Conservation (phyloP, 768 basidiomycete genomes). For the Amanita pallidorosea region DNA sequence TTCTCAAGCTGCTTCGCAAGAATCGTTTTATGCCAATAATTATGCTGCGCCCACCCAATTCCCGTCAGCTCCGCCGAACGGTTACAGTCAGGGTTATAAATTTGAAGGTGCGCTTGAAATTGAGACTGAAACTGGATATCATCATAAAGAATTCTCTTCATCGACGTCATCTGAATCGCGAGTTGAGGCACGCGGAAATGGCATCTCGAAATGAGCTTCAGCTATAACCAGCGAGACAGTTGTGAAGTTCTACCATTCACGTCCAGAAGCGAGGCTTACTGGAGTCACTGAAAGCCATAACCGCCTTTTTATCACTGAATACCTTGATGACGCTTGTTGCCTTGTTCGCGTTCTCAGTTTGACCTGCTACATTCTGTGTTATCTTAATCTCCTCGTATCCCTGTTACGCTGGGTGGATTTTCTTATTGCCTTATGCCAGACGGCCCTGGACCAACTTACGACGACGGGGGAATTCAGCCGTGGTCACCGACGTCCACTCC, state of each 20-base stretch:
- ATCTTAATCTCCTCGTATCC: constrained; percentile 26
- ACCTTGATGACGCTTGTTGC: constrained; percentile 10
- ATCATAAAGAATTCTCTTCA: constrained; percentile 20
- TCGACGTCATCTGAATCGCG: constrained; percentile 25
- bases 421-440: constrained; percentile 53
- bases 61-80: constrained; percentile 34
- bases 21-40: constrained; percentile 62
- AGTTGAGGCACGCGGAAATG: constrained; percentile 42
- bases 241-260: constrained; percentile 14
- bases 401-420: constrained; percentile 24
- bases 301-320: background rate
- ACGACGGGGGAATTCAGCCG: constrained; percentile 35
- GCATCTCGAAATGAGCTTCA: constrained; percentile 33
- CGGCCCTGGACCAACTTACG: constrained; percentile 46
- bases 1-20: constrained; percentile 36
- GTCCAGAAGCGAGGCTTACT: constrained; percentile 2
- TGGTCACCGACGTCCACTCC: constrained; percentile 36
- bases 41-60: constrained; percentile 44
- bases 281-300: constrained; percentile 14
- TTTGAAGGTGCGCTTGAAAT: constrained; percentile 83
- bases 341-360: constrained; percentile 25
- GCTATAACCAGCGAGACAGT: constrained; percentile 36
- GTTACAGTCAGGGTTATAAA: constrained; percentile 53
- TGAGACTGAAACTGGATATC: constrained; percentile 43
- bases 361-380: constrained; percentile 36